phyloP scores from a whole-genome alignment of 495 filamentous ascomycete species.

The Xylaria curta region DNA sequence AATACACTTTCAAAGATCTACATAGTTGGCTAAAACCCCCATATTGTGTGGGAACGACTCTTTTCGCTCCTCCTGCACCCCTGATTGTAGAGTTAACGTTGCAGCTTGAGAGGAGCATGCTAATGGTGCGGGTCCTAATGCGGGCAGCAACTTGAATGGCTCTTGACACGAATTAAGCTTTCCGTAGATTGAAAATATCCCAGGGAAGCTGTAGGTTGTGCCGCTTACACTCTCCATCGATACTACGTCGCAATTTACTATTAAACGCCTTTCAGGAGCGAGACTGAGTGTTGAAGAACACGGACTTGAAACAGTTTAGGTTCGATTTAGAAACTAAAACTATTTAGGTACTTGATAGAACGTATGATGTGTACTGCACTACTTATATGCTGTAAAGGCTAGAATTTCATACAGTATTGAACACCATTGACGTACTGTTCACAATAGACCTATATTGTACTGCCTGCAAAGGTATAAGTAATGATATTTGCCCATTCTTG shows the following conservation, averaged over 20 bases:
- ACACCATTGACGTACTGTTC: neutral
- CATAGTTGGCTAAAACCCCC: neutral
- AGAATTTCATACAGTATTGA: neutral
- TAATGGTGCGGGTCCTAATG: neutral
- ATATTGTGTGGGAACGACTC: neutral
- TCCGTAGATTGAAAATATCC: neutral
- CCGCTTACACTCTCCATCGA: neutral
- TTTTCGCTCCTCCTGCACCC: neutral
- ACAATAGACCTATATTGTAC: neutral
- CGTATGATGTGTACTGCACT: neutral
- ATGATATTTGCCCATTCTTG: neutral
- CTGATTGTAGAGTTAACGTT: neutral
- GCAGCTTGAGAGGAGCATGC: neutral
- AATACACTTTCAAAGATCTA: neutral
- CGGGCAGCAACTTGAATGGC: constrained; percentile 13
- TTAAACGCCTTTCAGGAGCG: neutral
- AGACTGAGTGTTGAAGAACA: neutral
- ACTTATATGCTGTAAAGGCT: neutral
- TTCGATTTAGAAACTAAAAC: neutral
- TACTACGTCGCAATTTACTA: neutral
- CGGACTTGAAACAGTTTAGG: too few species aligned
- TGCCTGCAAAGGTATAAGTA: neutral
- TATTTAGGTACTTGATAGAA: neutral
- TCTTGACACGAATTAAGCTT: neutral
- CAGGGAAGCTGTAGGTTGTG: neutral